Evolutionary conservation across 2,329 filamentous ascomycete genomes (phyloP).

Genomic region (Xylaria hypoxylon): DNA sequence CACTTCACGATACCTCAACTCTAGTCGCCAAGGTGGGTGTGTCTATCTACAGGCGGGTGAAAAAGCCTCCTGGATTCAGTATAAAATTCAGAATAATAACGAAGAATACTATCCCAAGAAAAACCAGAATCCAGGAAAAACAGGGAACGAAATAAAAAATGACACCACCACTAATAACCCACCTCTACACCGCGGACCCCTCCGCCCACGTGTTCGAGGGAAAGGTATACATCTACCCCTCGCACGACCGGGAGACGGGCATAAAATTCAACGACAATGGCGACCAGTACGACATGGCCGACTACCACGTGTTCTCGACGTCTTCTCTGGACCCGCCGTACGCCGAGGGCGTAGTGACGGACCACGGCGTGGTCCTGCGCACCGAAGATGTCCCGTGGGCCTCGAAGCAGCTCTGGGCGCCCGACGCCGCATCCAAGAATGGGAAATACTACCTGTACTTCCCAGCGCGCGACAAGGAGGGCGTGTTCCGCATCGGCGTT

Average conservation of each 20-base stretch:
- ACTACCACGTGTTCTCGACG: slow-evolving; percentile 82
- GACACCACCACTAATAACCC: slow-evolving; percentile 74
- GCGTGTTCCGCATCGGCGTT: slow-evolving; percentile 80
- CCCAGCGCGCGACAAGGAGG: slow-evolving; percentile 76
- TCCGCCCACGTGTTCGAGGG: slow-evolving; percentile 83
- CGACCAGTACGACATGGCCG: slow-evolving; percentile 85
- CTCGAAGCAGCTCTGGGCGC: slow-evolving; percentile 83
- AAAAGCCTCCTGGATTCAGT: background rate
- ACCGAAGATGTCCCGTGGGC: slow-evolving; percentile 79
- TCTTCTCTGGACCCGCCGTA: slow-evolving; percentile 63
- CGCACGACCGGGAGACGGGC: slow-evolving; percentile 80
- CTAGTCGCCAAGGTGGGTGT: background rate
- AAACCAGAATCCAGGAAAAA: slow-evolving; percentile 12
- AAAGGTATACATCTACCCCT: slow-evolving; percentile 83
- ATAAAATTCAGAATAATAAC: background rate
- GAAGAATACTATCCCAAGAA: background rate
- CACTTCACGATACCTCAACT: slow-evolving; percentile 43
- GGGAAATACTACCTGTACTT: slow-evolving; percentile 80
- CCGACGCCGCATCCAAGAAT: slow-evolving; percentile 76
- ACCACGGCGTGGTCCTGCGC: slow-evolving; percentile 75
- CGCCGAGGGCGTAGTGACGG: slow-evolving; percentile 62
- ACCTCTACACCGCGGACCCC: slow-evolving; percentile 83
- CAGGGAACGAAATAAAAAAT: slow-evolving; percentile 47
- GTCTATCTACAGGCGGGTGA: background rate
- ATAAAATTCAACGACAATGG: slow-evolving; percentile 85